Evolutionary conservation across 495 filamentous ascomycete species (phyloP).

Genomic region (Glarea lozoyensis): DNA sequence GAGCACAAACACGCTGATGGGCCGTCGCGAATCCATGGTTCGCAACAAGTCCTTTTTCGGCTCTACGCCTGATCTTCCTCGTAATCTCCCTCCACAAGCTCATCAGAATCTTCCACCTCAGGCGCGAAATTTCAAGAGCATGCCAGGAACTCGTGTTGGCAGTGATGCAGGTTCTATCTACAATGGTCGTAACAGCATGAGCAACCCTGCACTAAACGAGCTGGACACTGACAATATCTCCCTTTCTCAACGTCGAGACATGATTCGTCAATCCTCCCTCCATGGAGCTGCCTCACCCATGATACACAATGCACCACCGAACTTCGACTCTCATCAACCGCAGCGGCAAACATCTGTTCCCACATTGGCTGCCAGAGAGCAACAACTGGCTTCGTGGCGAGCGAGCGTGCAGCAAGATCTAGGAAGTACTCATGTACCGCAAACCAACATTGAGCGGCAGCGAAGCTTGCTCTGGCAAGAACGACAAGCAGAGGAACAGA

Average conservation of each 20-base stretch:
- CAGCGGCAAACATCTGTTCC: slow-evolving; percentile 30
- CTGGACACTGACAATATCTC: slow-evolving; percentile 62
- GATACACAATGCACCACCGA: slow-evolving; percentile 21
- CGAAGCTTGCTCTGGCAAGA: slow-evolving; percentile 32
- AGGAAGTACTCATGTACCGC: slow-evolving; percentile 22
- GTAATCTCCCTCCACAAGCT: slow-evolving; percentile 3
- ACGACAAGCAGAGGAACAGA: slow-evolving; percentile 37
- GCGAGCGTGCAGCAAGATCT: slow-evolving; percentile 60
- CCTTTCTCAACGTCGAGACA: slow-evolving; percentile 56
- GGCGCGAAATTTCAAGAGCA: slow-evolving; percentile 11
- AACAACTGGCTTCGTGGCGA: slow-evolving; percentile 67
- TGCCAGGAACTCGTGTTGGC: slow-evolving; percentile 3
- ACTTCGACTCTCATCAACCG: slow-evolving; percentile 52
- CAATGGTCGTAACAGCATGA: slow-evolving; percentile 7
- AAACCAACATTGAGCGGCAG: slow-evolving; percentile 33
- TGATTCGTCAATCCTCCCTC: slow-evolving; percentile 38
- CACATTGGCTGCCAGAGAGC: slow-evolving; percentile 40
- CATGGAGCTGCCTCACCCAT: slow-evolving; percentile 11
- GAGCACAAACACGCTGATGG: slow-evolving; percentile 46
- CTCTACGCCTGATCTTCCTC: slow-evolving; percentile 22
- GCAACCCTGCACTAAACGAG: slow-evolving; percentile 23
- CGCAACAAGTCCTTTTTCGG: slow-evolving; percentile 33
- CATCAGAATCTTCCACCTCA: slow-evolving; percentile 3
- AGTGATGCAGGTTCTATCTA: slow-evolving; percentile 18
- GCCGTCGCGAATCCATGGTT: slow-evolving; percentile 50